A percentile compares a stretch with the other conserved stretches of the same genome.
Conservation (phyloP, 1,284 basidiomycete species). For the Kalmanozyma brasiliensis region DNA sequence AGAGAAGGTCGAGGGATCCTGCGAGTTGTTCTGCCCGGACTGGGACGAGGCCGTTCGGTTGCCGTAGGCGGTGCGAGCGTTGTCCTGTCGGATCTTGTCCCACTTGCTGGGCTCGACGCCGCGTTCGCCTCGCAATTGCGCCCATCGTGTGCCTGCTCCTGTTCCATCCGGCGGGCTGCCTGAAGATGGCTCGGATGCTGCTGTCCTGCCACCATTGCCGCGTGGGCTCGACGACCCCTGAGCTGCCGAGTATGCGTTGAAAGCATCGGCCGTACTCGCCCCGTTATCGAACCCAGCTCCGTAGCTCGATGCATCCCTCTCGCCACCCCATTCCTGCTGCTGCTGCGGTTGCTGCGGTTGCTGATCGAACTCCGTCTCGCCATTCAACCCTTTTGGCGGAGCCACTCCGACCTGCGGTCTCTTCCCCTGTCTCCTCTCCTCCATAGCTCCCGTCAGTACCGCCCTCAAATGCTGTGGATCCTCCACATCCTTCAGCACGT, state of each 20-base stretch:
- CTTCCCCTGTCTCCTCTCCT: conserved; percentile 36
- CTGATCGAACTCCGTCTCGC: conserved; percentile 21
- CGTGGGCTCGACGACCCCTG: conserved; percentile 5
- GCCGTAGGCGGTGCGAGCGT: conserved; percentile 43
- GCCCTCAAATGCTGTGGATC: conserved; percentile 45
- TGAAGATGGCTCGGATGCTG: neutral
- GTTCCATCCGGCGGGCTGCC: conserved; percentile 22
- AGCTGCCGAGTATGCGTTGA: conserved; percentile 17
- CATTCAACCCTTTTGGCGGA: conserved; percentile 34
- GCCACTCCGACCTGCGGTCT: conserved; percentile 31
- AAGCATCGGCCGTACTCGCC: conserved; percentile 5
- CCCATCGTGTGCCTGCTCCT: conserved; percentile 41
- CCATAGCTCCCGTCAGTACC: conserved; percentile 36
- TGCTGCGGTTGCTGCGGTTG: conserved; percentile 9
- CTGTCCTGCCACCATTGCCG: neutral
- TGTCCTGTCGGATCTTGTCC: conserved; percentile 54
- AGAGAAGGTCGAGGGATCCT: conserved; percentile 10
- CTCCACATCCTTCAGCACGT: conserved; percentile 35
- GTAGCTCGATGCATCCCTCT: conserved; percentile 14
- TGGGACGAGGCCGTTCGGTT: conserved; percentile 13
- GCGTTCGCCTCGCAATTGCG: conserved; percentile 39
- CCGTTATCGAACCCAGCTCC: conserved; percentile 3
- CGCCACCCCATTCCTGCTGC: conserved; percentile 35
- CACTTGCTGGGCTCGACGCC: conserved; percentile 53
- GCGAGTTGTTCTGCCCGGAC: conserved; percentile 10